Base-by-base conservation (phyloP, 306 rosid species). In the Lablab purpureus region DNA sequence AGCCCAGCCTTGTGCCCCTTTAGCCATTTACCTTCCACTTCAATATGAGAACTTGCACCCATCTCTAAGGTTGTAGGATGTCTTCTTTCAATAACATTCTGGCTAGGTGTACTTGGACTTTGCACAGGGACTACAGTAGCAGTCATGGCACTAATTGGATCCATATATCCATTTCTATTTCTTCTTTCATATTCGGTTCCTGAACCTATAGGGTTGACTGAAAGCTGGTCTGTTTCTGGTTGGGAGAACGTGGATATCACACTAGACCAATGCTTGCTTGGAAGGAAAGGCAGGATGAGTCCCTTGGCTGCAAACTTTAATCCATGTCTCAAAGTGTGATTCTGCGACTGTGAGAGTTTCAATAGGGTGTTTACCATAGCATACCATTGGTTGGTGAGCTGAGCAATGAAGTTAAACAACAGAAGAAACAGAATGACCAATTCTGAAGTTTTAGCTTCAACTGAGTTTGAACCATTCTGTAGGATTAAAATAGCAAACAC, bases 111-210 rank as follows among this genome's bases (percentile, higher is more conserved):
- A 4, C 80, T 83, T 8, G 93, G 90, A 74, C 88, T 82, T 23
- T 85, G 86, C 80, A 87, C 83, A 2, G 96, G 93, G 80, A 89
- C 93, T n/a, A 91, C 85, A 4, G 87, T 87, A 1, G 95, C 88
- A 4, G 84, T 80, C 95, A 85, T 84, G 69, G 91, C 81, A 4
- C 83, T 76, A 22, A 87, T 49, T 15, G 91, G 85, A 68, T 71
- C 84, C 71, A 77, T 64, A 9, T 78, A 45, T 27, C 81, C 79
- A 23, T 71, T 63, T 70, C 80, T 80, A 7, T 85, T 75, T 83
- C 86, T 83, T 82, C 88, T 74, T 74, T 76, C 82, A 7, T 82
- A 32, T 25, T 85, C 84, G 49, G 56, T 64, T 41, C 81, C 92
- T 75, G 90, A 74, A 56, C 66, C 3, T 15, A 11, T 28, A 58